Conservation (phyloP, 2,329 filamentous ascomycete genomes). For the Magnaporthiopsis incrustans region DNA sequence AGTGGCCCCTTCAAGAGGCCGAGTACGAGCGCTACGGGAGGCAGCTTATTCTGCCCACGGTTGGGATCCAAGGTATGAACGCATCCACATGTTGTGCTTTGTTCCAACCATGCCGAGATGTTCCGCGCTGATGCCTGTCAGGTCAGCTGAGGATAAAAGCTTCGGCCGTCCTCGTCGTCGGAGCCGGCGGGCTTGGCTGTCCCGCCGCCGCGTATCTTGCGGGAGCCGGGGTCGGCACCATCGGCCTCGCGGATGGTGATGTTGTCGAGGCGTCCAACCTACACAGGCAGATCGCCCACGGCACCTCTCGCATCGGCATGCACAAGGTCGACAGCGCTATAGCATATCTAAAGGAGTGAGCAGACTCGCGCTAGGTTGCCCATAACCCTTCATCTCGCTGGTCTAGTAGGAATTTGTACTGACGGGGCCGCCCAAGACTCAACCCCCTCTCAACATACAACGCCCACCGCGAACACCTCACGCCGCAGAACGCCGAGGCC, state of each 20-base stretch:
- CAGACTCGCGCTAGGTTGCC: no score
- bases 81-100: not conserved
- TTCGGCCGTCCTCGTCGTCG: constrained; percentile 70
- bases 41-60: constrained; percentile 78
- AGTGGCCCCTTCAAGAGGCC: constrained; percentile 61
- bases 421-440: constrained; percentile 36
- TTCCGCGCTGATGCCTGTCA: constrained; percentile 22
- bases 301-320: constrained; percentile 60
- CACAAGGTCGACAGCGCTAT: constrained; percentile 75
- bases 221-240: constrained; percentile 73
- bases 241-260: constrained; percentile 85
- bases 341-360: constrained; percentile 35
- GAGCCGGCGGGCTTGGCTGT: constrained; percentile 83
- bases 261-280: constrained; percentile 83
- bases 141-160: constrained; percentile 68
- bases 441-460: constrained; percentile 65
- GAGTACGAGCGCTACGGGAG: constrained; percentile 85
- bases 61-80: constrained; percentile 62
- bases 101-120: no score
- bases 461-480: constrained; percentile 56
- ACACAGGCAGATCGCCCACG: constrained; percentile 84
- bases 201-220: constrained; percentile 90
- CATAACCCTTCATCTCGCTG: not conserved
- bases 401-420: not conserved
- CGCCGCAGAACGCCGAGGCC: constrained; percentile 55